Conservation (phyloP, 495 filamentous ascomycete species). For the Pseudoneurospora amorphoporcata region DNA sequence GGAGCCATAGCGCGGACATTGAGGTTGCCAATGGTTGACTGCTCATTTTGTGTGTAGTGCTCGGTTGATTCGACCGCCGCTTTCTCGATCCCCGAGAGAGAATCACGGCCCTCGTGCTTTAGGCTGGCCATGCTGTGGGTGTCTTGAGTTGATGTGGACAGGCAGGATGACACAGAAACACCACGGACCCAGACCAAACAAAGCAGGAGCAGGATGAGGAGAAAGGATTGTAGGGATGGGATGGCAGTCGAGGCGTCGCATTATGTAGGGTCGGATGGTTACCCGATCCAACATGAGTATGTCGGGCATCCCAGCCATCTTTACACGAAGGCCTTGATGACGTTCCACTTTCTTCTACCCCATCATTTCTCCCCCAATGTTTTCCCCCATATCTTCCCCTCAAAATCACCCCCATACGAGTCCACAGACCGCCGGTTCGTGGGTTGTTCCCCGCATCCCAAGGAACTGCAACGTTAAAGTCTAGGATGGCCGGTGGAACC, state of each 20-base stretch:
- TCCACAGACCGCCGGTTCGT: neutral
- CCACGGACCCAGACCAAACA: neutral
- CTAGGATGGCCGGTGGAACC: neutral
- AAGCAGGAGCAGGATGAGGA: neutral
- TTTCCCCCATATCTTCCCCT: neutral
- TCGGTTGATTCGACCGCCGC: neutral
- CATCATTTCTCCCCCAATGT: neutral
- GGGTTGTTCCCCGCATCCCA: neutral
- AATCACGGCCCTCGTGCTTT: neutral
- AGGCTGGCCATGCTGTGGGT: neutral
- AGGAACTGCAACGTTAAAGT: neutral
- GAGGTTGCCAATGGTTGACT: neutral
- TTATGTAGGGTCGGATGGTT: neutral
- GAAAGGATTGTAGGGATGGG: neutral
- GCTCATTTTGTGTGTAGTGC: neutral
- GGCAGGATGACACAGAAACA: neutral
- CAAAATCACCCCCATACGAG: neutral
- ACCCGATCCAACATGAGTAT: neutral
- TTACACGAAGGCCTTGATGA: neutral
- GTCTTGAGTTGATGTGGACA: neutral
- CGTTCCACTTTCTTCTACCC: neutral
- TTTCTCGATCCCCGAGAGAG: neutral
- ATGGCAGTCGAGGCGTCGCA: neutral
- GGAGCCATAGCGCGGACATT: conserved; percentile 20
- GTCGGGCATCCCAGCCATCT: neutral